A percentile compares a stretch with the other conserved stretches of the same genome.
Evolutionary conservation across 163 green algal species (phyloP).

Genomic region (Chlamydomonas reinhardtii): DNA sequence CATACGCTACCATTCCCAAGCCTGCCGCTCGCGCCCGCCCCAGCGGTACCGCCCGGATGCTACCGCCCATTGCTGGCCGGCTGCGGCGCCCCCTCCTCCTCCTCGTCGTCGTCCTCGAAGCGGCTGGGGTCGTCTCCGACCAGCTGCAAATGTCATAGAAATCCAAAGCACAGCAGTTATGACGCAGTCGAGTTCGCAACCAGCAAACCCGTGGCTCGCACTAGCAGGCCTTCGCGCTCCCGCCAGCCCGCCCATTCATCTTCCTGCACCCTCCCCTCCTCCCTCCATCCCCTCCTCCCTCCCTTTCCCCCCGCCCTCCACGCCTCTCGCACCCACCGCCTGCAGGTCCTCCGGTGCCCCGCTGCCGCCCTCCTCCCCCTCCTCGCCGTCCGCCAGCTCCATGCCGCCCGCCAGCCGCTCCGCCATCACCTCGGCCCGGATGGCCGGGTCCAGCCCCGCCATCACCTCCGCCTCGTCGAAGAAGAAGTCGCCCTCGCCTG

Average conservation of each 20-base stretch:
- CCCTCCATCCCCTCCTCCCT: background rate
- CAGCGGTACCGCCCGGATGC: too few species aligned
- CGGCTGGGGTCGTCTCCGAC: constrained; percentile 56
- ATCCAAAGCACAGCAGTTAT: background rate
- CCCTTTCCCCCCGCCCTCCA: background rate
- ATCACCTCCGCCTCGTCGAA: constrained; percentile 71
- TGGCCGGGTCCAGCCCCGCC: constrained; percentile 59
- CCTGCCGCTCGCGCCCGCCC: too few species aligned
- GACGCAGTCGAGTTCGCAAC: too few species aligned
- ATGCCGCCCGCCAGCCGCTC: constrained; percentile 53
- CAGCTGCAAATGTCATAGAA: constrained; percentile 32
- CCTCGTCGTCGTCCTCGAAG: constrained; percentile 64
- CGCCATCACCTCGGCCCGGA: constrained; percentile 58
- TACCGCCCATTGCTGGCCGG: background rate
- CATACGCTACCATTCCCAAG: too few species aligned
- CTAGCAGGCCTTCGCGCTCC: too few species aligned
- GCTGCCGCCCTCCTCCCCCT: constrained; percentile 16
- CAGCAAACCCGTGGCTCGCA: too few species aligned
- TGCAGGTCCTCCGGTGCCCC: constrained; percentile 32
- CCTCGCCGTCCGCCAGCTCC: constrained; percentile 35
- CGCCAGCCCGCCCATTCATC: background rate
- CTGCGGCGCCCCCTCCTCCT: constrained; percentile 4
- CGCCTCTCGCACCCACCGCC: constrained; percentile 34
- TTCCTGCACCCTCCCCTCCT: background rate
- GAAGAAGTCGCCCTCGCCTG: constrained; percentile 64